Evolutionary conservation across 192 early-diverging fungal genomes (phyloP), one percentile per base, ranked within the genome.

Genomic region (Chytriomyces confervae): DNA sequence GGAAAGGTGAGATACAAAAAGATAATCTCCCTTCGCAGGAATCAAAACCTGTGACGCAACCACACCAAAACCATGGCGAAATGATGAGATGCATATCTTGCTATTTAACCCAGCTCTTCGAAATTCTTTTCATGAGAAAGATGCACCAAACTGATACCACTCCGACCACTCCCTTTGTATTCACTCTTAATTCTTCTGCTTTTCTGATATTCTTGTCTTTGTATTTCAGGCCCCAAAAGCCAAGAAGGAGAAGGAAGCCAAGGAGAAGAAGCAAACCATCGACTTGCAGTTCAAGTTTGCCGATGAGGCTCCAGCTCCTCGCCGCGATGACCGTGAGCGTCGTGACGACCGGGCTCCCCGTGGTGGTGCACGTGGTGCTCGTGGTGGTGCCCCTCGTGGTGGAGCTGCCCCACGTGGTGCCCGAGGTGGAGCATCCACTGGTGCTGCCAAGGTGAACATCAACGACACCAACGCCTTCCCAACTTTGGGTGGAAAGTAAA

Each of bases 261-360:
- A 84, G 83, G 66, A 74, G 20, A 50, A 90, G 77, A 94, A 95
- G 87, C 85, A 86, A 63, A 78, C 90, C 63, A 83, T 93, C 50
- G 91, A 89, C 75, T 91, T 96, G 63, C 93, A 95, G 84, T 92
- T 92, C 83, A 88, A 90, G 76, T 96, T 95, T 84, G 86, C 82
- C 44, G 92, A 95, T 49, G 85, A 87, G 77, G 77, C 86, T 66
- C 71, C 67, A 5, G 75, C 45, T 11, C 46, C 20, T 62, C 69
- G 75, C 62, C 77, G 72, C 27, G 79, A 82, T 73, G 36, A 36
- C 4, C 36, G 36, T 2, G 36, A 36, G 36, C 73, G 83, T 80
- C 83, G 81, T 63, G 81, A 80, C 74, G 80, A 82, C 73, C 78
- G 86, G 68, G 83, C 86, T 66, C 84, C 88, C 45, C 86, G 82